A percentile compares a stretch with the other conserved stretches of the same genome.
Conservation (phyloP, 768 basidiomycete species). For the Lactifluus pinguis region DNA sequence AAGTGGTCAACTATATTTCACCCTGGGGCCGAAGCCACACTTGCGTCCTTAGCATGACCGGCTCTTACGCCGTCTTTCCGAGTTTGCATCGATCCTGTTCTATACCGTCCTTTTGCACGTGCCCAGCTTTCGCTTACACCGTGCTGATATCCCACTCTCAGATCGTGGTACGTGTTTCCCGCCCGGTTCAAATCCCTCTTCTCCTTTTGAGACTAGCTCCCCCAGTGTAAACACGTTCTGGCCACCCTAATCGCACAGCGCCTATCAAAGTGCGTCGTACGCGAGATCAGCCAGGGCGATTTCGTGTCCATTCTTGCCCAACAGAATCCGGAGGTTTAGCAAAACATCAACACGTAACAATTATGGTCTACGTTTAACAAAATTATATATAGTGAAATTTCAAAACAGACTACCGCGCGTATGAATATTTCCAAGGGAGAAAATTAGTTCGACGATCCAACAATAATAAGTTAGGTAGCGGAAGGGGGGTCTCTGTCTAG, state of each 20-base stretch:
- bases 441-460: background rate
- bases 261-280: constrained; percentile 42
- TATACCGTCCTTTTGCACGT: constrained; percentile 53
- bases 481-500: background rate
- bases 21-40: constrained; percentile 53
- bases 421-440: background rate
- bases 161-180: constrained; percentile 42
- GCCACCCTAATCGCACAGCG: constrained; percentile 53
- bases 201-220: background rate
- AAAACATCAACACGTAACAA: background rate
- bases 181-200: too few relatives aligned
- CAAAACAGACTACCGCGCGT: background rate
- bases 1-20: constrained; percentile 54
- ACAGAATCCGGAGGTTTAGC: constrained; percentile 23
- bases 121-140: constrained; percentile 60
- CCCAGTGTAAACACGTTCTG: constrained; percentile 73
- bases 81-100: constrained; percentile 34
- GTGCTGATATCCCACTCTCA: constrained; percentile 54
- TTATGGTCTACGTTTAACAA: background rate
- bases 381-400: constrained; percentile 6
- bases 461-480: constrained; percentile 2
- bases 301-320: constrained; percentile 37
- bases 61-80: constrained; percentile 49
- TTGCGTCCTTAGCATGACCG: constrained; percentile 58
- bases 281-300: constrained; percentile 38